phyloP scores from a whole-genome alignment of 441 rosid genomes.

The Biscutella laevigata region DNA sequence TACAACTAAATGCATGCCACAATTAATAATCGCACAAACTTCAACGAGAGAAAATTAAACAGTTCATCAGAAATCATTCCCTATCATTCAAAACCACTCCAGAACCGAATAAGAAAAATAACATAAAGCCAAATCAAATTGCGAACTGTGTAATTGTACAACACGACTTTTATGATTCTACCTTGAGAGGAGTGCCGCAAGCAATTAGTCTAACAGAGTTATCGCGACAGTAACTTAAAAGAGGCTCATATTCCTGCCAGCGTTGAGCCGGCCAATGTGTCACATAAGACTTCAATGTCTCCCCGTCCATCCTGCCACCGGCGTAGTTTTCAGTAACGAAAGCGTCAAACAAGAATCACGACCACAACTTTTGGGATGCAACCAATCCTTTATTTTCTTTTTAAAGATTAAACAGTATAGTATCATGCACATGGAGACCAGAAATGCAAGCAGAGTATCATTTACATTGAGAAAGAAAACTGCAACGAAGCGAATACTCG shows the following conservation, averaged over 20 bases:
- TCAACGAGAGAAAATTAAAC: not conserved
- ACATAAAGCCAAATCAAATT: not conserved
- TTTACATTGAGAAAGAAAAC: not conserved
- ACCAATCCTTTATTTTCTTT: too few species aligned
- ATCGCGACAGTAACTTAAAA: constrained; percentile 71
- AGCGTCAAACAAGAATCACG: not conserved
- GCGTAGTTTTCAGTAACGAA: not conserved
- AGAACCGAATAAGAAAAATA: not conserved
- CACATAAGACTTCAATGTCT: constrained; percentile 48
- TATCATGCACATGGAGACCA: not conserved
- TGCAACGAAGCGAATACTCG: too few species aligned
- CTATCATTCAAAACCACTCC: not conserved
- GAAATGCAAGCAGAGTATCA: not conserved
- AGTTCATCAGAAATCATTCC: not conserved
- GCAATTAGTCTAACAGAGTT: constrained; percentile 67
- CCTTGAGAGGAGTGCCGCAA: constrained; percentile 87
- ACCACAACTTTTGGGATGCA: not conserved
- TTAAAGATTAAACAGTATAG: too few species aligned
- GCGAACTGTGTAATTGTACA: too few species aligned
- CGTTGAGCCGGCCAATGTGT: constrained; percentile 62
- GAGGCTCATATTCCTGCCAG: constrained; percentile 82
- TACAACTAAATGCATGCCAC: constrained; percentile 1
- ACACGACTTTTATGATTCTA: constrained; percentile 1
- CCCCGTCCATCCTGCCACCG: constrained; percentile 73
- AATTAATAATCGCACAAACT: not conserved